Base-by-base conservation (phyloP, 441 rosid species). In the Pelargonium cotyledonis region DNA sequence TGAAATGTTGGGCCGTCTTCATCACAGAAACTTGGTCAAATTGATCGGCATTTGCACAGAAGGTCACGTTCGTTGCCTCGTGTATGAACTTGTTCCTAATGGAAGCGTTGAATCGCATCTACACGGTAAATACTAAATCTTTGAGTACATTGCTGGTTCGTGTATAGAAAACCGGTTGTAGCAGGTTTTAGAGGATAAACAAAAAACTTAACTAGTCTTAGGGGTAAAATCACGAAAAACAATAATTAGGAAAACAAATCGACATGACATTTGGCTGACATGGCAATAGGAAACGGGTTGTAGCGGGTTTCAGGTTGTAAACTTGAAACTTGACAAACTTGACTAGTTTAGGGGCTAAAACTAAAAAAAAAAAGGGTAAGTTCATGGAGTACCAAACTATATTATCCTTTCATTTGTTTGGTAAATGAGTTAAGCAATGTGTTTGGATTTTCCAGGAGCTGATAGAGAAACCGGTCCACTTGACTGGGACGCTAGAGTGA, bases 1-100 rank as follows among this genome's bases (percentile, higher is more conserved):
- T 3, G 98, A 94, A 82, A 94, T 94, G 96, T 92, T 94, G 70
- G 91, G 98, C 70, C 98, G 97, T 65, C 88, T 94, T 76, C 98
- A 94, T 80, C 98, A 94, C 69, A 82, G 98, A 78, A 91, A 94
- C 79, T 78, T 94, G 70, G 98, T 94, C 72, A 89, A 91, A 78
- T 72, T 94, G 80, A 87, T 94, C 4, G 98, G 97, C 64, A 94
- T 94, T 72, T 91, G 99, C 78, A 82, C 86, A 6, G 96, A 91
- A 85, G 98, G 91, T 69, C 95, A 74, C 23, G 70, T 76, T 41
- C 96, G 96, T 41, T 84, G 97, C 78, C 82, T 94, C 80, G 93
- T 94, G 57, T 94, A 94, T 70, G 97, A 94, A 76, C 97, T 94
- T 65, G 83, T 94, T 74, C 91, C 95, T 49, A 94, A 91, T 83